These are phyloP conservation scores for Saturnispora dispora DNA, from an alignment of 805 yeast species.

Conservation along the genomic window DNA sequence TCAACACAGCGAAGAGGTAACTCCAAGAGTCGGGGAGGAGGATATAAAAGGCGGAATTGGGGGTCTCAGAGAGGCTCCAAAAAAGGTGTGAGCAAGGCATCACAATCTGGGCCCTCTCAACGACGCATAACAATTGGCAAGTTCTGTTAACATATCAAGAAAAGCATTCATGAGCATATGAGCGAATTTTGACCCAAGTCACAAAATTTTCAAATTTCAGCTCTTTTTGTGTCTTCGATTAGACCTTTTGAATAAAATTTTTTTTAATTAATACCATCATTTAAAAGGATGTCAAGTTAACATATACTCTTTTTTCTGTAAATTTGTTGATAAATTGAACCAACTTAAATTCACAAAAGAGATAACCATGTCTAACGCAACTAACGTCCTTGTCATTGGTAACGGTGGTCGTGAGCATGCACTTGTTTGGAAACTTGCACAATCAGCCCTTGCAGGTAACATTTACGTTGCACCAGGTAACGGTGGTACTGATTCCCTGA, in stretches of 20 bases:
- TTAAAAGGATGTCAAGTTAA: neutral
- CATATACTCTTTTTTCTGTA: neutral
- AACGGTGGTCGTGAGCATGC: constrained; percentile 99
- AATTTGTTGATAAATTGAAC: neutral
- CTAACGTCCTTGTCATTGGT: constrained; percentile 77
- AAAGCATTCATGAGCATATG: neutral
- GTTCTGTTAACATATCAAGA: neutral
- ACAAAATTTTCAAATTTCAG: constrained; percentile 1
- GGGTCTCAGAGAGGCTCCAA: neutral
- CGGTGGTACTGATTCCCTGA: constrained; percentile 69
- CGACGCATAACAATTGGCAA: constrained; percentile 1
- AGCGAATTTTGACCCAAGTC: neutral
- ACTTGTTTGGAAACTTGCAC: constrained; percentile 80
- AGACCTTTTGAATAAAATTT: neutral
- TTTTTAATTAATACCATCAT: neutral
- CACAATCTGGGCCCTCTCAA: neutral
- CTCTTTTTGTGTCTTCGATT: neutral
- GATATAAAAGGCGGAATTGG: neutral
- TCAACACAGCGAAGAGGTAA: neutral
- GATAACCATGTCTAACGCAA: constrained; percentile 30
- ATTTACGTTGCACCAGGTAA: constrained; percentile 95
- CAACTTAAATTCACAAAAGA: neutral
- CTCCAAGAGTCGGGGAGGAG: neutral
- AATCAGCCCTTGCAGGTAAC: constrained; percentile 60
- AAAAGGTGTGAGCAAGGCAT: neutral